A percentile compares a stretch with the other conserved stretches of the same genome.
Evolutionary conservation across 2,329 filamentous ascomycete species (phyloP).

Genomic region (Coniosporium tulheliwenetii): DNA sequence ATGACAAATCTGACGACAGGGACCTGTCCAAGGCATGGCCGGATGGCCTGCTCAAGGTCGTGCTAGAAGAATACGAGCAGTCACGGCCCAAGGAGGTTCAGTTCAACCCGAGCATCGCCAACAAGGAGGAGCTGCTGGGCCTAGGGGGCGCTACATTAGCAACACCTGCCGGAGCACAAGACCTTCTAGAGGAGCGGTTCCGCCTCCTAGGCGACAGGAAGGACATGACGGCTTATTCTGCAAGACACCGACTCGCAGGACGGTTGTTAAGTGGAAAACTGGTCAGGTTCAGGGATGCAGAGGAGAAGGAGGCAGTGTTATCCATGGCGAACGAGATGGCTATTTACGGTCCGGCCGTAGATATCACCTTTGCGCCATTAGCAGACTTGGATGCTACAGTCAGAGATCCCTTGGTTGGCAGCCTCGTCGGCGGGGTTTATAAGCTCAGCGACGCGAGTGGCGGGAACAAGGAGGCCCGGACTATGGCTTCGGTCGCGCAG

Average conservation of each 20-base stretch:
- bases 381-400: background rate
- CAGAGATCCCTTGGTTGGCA: background rate
- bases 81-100: background rate
- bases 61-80: too few relatives aligned
- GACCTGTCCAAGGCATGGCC: background rate
- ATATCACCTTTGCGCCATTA: background rate
- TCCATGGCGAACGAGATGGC: background rate
- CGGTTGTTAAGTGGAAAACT: background rate
- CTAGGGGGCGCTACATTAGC: background rate
- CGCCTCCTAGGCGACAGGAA: background rate
- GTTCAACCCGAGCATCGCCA: background rate
- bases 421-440: background rate
- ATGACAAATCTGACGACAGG: background rate
- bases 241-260: background rate
- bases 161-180: background rate
- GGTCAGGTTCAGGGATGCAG: background rate
- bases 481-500: background rate
- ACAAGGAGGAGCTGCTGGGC: background rate
- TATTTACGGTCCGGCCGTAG: too few relatives aligned
- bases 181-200: background rate
- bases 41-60: too few relatives aligned
- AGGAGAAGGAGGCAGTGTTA: background rate
- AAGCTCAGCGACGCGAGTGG: background rate
- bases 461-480: background rate
- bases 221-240: background rate